Percentiles rank a stretch among this genome's conserved stretches.
Evolutionary conservation across 345 rosid genomes (phyloP).

Genomic region (Syzygium aqueum): DNA sequence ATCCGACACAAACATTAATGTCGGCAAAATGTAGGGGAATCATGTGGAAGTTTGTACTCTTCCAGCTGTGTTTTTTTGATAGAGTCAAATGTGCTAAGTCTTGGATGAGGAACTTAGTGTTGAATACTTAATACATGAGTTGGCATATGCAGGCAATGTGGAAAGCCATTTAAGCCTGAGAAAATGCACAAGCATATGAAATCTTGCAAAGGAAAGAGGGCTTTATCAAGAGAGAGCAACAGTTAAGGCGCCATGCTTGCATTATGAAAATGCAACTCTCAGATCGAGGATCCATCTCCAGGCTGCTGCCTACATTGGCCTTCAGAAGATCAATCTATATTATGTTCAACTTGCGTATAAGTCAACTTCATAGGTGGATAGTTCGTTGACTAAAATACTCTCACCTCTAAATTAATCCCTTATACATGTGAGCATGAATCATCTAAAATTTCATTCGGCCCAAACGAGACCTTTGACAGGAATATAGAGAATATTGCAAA

Average conservation of each 20-base stretch:
- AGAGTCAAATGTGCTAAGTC: neutral
- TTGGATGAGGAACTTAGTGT: neutral
- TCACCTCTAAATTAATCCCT: neutral
- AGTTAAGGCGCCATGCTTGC: neutral
- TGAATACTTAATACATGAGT: neutral
- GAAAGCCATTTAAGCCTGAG: constrained; percentile 65
- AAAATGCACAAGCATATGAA: constrained; percentile 72
- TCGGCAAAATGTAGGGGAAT: neutral
- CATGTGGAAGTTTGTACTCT: neutral
- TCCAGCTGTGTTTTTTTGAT: neutral
- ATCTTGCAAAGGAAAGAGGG: constrained; percentile 47
- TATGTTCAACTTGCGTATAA: neutral
- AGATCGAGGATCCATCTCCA: neutral
- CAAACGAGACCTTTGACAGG: too few relatives aligned
- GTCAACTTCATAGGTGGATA: neutral
- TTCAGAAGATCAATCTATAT: neutral
- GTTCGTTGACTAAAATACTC: neutral
- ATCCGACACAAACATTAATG: neutral
- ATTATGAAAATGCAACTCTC: neutral
- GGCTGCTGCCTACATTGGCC: neutral
- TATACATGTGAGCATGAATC: neutral
- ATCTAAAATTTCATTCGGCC: neutral
- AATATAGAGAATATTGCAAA: too few relatives aligned
- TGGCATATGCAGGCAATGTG: constrained; percentile 54
- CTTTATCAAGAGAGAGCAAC: neutral